Conservation (phyloP, 2,329 filamentous ascomycete species). For the Aspergillus fumigatiaffinis region DNA sequence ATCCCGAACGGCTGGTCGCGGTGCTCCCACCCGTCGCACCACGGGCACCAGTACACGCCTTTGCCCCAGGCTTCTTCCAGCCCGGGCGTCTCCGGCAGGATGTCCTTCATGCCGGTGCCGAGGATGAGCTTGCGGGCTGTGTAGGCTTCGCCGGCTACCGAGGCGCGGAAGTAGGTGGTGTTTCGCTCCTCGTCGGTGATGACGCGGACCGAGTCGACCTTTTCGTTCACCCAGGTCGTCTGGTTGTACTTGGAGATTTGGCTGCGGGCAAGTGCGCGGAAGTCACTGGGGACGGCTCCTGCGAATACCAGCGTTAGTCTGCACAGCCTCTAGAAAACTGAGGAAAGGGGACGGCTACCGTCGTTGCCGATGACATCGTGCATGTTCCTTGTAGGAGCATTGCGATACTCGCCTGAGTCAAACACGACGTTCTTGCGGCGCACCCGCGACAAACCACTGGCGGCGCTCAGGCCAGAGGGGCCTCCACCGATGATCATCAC, state of each 20-base stretch:
- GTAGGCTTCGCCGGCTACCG: conserved; percentile 34
- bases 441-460: conserved; percentile 58
- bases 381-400: conserved; percentile 54
- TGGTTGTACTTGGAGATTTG: conserved; percentile 52
- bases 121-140: conserved; percentile 55
- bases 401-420: conserved; percentile 58
- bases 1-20: conserved; percentile 56
- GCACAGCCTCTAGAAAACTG: neutral
- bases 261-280: conserved; percentile 51
- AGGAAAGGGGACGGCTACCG: conserved; percentile 37
- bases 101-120: conserved; percentile 54
- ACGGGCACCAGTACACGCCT: conserved; percentile 62
- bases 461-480: conserved; percentile 51
- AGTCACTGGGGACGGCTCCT: conserved; percentile 55
- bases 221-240: conserved; percentile 50
- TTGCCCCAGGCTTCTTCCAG: conserved; percentile 54
- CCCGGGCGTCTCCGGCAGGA: conserved; percentile 54
- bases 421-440: conserved; percentile 53
- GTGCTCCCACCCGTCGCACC: conserved; percentile 63
- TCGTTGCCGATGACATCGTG: conserved; percentile 61
- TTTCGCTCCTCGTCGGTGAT: conserved; percentile 23
- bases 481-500: conserved; percentile 57
- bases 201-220: conserved; percentile 40
- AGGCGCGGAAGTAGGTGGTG: conserved; percentile 47
- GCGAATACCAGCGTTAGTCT: neutral